phyloP scores from a whole-genome alignment of 2,329 filamentous ascomycete species.

The Diplodia mutila region DNA sequence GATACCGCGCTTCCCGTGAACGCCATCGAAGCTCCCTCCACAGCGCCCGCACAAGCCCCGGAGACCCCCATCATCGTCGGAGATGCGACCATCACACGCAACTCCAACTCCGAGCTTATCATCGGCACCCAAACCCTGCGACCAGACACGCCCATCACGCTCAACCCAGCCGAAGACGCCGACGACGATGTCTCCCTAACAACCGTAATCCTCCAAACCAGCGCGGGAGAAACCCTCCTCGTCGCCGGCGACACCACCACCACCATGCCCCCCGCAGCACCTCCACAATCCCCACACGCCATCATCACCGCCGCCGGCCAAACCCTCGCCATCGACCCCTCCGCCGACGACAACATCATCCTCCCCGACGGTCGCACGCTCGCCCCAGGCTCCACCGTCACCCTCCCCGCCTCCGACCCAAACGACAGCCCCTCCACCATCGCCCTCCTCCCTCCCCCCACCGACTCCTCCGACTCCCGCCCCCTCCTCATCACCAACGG shows the following conservation, averaged over 20 bases:
- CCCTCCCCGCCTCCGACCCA: neutral
- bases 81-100: neutral
- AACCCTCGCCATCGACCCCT: neutral
- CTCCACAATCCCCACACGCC: neutral
- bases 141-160: neutral
- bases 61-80: neutral
- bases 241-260: neutral
- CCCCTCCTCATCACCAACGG: neutral
- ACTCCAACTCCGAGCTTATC: neutral
- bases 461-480: neutral
- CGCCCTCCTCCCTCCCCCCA: neutral
- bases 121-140: neutral
- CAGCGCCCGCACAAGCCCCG: neutral
- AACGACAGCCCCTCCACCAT: neutral
- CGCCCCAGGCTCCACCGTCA: neutral
- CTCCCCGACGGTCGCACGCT: neutral
- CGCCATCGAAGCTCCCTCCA: neutral
- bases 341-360: neutral
- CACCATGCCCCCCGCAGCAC: neutral
- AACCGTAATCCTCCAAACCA: slow-evolving; percentile 5
- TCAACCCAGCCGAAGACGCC: neutral
- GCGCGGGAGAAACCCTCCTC: neutral
- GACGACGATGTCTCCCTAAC: neutral
- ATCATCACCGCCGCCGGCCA: neutral
- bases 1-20: neutral